Evolutionary conservation across 768 basidiomycete genomes (phyloP).

Genomic region (Serendipita indica): DNA sequence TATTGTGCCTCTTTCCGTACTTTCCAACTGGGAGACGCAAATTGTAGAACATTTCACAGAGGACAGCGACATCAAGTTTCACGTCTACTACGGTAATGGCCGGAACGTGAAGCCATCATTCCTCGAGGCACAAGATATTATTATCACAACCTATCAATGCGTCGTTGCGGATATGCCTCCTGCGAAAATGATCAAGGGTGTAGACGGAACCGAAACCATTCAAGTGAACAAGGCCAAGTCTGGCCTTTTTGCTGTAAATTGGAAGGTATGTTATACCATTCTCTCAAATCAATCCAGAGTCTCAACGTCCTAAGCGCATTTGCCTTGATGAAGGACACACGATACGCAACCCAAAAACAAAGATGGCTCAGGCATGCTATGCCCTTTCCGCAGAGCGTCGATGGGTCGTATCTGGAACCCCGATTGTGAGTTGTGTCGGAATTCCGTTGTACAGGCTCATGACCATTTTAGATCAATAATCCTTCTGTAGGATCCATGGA

Average conservation of each 20-base stretch:
- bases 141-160: conserved; percentile 74
- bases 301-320: conserved; percentile 52
- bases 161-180: conserved; percentile 38
- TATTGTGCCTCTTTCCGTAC: conserved; percentile 72
- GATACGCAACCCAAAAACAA: conserved; percentile 75
- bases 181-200: background rate
- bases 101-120: conserved; percentile 43
- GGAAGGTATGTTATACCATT: conserved; percentile 46
- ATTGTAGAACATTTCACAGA: conserved; percentile 53
- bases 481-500: conserved; percentile 47
- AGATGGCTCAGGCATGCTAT: conserved; percentile 59
- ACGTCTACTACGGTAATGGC: conserved; percentile 59
- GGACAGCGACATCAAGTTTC: conserved; percentile 33
- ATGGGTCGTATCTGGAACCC: conserved; percentile 75
- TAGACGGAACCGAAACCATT: conserved; percentile 25
- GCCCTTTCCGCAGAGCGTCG: conserved; percentile 53
- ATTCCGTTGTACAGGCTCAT: background rate
- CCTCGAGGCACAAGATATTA: conserved; percentile 54
- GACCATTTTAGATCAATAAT: conserved; percentile 45
- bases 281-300: background rate
- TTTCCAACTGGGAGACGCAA: conserved; percentile 84
- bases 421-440: conserved; percentile 51
- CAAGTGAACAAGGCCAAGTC: conserved; percentile 50
- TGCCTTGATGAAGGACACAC: conserved; percentile 83
- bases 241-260: conserved; percentile 51